Base-by-base conservation (phyloP, 176 grass and related monocot species). In the Triticum turgidum region DNA sequence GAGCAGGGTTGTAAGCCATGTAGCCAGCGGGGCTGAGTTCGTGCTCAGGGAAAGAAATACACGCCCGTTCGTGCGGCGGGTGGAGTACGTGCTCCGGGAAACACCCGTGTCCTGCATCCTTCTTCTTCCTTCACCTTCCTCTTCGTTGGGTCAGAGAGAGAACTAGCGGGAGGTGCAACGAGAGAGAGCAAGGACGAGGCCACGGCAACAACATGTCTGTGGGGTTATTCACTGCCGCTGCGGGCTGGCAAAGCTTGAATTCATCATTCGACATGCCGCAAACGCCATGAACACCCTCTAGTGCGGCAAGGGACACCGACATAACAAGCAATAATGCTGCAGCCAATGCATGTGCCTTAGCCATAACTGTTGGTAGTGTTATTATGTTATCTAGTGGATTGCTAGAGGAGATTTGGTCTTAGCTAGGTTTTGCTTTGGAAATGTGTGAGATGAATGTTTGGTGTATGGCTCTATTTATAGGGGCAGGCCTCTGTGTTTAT, bases 221-320 rank as follows among this genome's bases (percentile, higher is more conserved):
- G 2, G 90, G 90, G 82, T 86, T 22, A 6, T 29, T 56, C 4
- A 73, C 85, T 0, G 84, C 78, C 11, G 86, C 87, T 8, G 90
- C 78, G 0, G 90, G 80, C 58, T 88, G 79, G 85, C 92, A 94
- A 2, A 80, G 76, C 65, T 72, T 83, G 52, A 94, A 78, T 9
- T 83, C 74, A 1, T 85, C 73, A 69, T 87, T 63, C 0, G 89
- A 80, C 75, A 91, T 82, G 89, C 86, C 80, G 35, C 92, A 94
- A 45, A 94, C 73, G n/a, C 30, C 92, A 18, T 77, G 65, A 67
- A 62, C 77, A 13, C 83, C 14, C 42, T 42, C 58, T 29, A 24
- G 83, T 11, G 70, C 4, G 24, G 81, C 61, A 27, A 76, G 54
- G 30, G 45, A 41, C 47, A 89, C 3, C 12, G 34, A 15, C 47